Base-by-base conservation (phyloP, 495 filamentous ascomycete species). In the Astrocystis sublimbata region DNA sequence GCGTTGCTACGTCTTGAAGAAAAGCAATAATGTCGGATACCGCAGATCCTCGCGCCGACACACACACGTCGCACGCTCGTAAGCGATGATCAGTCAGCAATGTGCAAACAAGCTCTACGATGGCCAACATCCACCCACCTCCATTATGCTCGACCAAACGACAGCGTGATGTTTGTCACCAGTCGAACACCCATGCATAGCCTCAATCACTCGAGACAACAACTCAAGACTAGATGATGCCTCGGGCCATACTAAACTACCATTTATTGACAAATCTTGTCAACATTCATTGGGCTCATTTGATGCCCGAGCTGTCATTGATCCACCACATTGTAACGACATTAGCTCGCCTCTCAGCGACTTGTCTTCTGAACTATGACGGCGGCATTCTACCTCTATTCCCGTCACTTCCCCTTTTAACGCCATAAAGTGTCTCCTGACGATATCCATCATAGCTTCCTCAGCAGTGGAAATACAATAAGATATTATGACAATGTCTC, bases 401-500 rank as follows among this genome's bases (percentile, higher is more conserved):
- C 40, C 45, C 40, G 15, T n/a, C n/a, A 40, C 35, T 33, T 12
- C 24, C 36, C 28, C 36, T 36, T 53, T 49, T 61, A 45, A 19
- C 36, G 30, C 13, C 47, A 61, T 61, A 23, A 51, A 53, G 17
- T 26, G 13, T 53, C 49, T 35, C 30, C 15, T 52, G 47, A 35
- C 33, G 38, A 36, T 42, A 35, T 47, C 40, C 36, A 24, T 43
- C 4, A 35, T 9, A 28, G 19, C 24, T 43, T 26, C 12, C 12
- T 33, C 58, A 53, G 36, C 36, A 9, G 26, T 19, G 23, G 47
- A 43, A 47, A 53, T 42, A 61, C 58, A 30, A 61, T 26, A 41
- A 49, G 36, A 52, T 45, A 35, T 53, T 47, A 41, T 53, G 21
- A 38, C 24, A 19, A 52, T 61, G 47, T 53, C 49, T 52, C 47